Conservation (phyloP, 805 yeast genomes). For the Candida loeiensis region DNA sequence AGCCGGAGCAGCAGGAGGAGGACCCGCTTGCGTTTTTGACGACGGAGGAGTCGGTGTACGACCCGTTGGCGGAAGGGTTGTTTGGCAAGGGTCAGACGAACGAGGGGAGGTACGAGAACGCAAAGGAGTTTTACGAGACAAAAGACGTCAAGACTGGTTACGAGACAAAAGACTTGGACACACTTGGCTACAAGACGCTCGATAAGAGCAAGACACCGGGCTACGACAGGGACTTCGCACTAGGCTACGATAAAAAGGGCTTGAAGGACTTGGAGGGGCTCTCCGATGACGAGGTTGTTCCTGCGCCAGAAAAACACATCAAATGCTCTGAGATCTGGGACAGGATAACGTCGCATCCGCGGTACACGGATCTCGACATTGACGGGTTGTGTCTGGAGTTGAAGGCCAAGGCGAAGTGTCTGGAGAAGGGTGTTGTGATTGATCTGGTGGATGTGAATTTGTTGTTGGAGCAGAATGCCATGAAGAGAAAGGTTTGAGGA, state of each 20-base stretch:
- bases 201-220: too few species aligned
- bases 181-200: too few species aligned
- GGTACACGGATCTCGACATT: slow-evolving; percentile 88
- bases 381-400: slow-evolving; percentile 90
- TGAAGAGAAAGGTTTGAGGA: background rate
- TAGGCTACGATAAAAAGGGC: too few species aligned
- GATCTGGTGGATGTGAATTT: slow-evolving; percentile 74
- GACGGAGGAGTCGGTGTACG: slow-evolving; percentile 56
- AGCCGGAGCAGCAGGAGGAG: background rate
- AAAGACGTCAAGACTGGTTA: too few species aligned
- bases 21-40: slow-evolving; percentile 42
- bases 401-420: slow-evolving; percentile 90
- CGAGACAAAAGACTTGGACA: too few species aligned
- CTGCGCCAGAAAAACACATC: slow-evolving; percentile 57
- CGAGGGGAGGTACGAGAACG: slow-evolving; percentile 10
- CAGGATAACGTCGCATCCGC: slow-evolving; percentile 89
- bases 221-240: too few species aligned
- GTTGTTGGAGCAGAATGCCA: slow-evolving; percentile 29
- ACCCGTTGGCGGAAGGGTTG: slow-evolving; percentile 45
- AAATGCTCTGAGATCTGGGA: slow-evolving; percentile 96
- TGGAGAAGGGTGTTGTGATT: slow-evolving; percentile 87
- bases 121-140: too few species aligned
- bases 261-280: too few species aligned
- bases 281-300: slow-evolving; percentile 48
- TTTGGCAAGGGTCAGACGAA: slow-evolving; percentile 39